Base-by-base conservation (phyloP, 179 eudicot species). In the Kewa caespitosa region DNA sequence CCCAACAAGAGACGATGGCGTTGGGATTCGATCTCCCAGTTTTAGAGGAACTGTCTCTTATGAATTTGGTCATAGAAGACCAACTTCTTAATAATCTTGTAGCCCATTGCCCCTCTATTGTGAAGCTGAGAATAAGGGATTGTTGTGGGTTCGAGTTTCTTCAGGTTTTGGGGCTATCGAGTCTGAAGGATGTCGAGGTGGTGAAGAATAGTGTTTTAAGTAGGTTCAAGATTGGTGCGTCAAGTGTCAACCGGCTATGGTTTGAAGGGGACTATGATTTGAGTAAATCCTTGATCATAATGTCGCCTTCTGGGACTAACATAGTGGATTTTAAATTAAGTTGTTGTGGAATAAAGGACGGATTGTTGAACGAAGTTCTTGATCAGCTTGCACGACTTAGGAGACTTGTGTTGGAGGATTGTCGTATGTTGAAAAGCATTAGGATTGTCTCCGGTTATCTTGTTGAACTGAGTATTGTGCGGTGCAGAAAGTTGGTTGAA, bases 381-480 rank as follows among this genome's bases (percentile, higher is more conserved):
- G 38, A 31, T 31, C 34, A 65, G 30, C 32, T 75, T 48, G 22
- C 62, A 20, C 42, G 13, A 6, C 31, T 75, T 34, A 32, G 50
- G 57, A 5, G 15, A 25, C 43, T 75, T 13, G 4, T 30, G 17
- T 37, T 75, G n/a, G 12, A 27, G 17, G 50, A 50, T 31, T 52
- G 78, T 52, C 52, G 60, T 33, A 28, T 18, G 52, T 75, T 75
- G 38, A 50, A 27, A 30, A 54, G 36, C 27, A 37, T 66, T 7
- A 66, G 43, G 50, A 67, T 75, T 31, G 20, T 17, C 7, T 66
- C 78, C 3, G 37, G 12, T 66, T 20, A 38, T 50, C 78, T 65
- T 37, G 23, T 20, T 18, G 30, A 39, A 22, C 38, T 75, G 28
- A n/a, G 2, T 27, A 28, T 66, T 38, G 27, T 30, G 52, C 37